Conservation (phyloP, 306 rosid species). For the Cotoneaster glaucophyllus region DNA sequence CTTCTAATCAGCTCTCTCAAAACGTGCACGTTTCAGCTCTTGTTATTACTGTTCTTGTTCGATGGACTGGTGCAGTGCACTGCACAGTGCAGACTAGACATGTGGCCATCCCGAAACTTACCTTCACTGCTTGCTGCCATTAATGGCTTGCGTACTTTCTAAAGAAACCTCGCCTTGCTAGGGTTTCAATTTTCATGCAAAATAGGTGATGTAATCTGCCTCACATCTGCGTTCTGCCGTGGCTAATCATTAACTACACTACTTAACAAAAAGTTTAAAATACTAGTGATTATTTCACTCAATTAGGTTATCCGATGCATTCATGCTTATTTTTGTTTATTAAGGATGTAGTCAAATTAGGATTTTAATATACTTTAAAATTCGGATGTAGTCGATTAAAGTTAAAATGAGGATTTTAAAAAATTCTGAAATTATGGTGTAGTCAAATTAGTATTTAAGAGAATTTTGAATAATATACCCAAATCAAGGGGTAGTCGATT, state of each 20-base stretch:
- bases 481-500: no score
- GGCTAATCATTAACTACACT: background rate
- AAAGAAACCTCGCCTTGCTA: background rate
- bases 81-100: background rate
- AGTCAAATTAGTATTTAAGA: no score
- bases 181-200: background rate
- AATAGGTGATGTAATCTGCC: background rate
- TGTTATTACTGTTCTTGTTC: background rate
- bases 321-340: no score
- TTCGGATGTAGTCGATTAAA: no score
- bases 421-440: no score
- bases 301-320: no score
- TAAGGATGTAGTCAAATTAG: no score
- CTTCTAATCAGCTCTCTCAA: background rate
- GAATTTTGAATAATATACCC: no score
- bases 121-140: background rate
- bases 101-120: background rate
- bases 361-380: no score
- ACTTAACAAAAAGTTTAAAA: no score
- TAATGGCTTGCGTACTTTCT: slow-evolving; percentile 6
- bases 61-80: background rate
- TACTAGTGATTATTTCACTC: no score
- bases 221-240: background rate
- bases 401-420: no score
- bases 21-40: background rate